Base-by-base conservation (phyloP, 768 basidiomycete genomes). In the Naganishia vaughanmartiniae region DNA sequence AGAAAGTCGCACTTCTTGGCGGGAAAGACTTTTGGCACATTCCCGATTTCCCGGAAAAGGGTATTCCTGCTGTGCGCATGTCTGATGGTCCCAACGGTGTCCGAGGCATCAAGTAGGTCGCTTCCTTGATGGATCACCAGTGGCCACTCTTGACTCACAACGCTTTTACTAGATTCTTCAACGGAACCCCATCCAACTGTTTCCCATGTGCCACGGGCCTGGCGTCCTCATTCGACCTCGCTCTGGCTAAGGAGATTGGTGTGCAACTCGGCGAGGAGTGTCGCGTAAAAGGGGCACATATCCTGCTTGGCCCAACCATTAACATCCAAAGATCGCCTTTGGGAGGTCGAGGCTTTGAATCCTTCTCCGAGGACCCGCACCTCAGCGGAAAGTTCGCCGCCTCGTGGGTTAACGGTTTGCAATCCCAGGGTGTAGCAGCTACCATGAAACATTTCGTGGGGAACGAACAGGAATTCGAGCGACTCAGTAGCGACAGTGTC, bases 51-150 rank as follows among this genome's bases (percentile, higher is more conserved):
- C 60, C 67, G 4, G 46, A 46, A 19, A 72, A 72, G 53, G 51
- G 53, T 24, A 57, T 72, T 36, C 71, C 71, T 31, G 42, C 71
- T 26, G 71, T 72, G 53, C 67, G 71, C 30, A 88, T 90, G 85
- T 88, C 87, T 76, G 88, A 89, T 80, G 88, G 88, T 10, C 88
- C 88, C 31, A 88, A 89, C 86, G 89, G 89, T 51, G 88, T 89
- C 36, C 83, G 89, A 75, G 89, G 89, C 15, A 58, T 67, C 66
- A 39, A 56, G 58, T 65, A 54, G 24, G 54, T 51, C 36, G n/a
- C 42, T 45, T 4, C 15, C 46, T 28, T 66, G 9, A 12, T 24
- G 24, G 15, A 0, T 30, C 14, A 26, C 30, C 1, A n/a, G 1
- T 39, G 17, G 10, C 19, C 12, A 7, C 6, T 4, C 28, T n/a